Evolutionary conservation across 1,284 basidiomycete species (phyloP), one percentile per base, ranked within the genome.

Genomic region (Porogramme epimiltina): DNA sequence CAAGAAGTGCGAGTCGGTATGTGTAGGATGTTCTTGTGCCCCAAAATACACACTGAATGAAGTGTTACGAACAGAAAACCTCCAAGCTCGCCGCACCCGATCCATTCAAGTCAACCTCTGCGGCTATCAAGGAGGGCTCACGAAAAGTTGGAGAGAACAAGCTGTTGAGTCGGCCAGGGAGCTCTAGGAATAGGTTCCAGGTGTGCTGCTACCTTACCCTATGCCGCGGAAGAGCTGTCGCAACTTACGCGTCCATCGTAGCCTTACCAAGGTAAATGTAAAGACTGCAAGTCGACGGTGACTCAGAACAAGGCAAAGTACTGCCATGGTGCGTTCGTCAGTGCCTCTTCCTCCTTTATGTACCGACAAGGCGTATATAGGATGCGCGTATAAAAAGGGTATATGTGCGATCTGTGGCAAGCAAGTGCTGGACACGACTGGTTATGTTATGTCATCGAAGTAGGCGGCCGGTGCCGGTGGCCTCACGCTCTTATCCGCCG

Each of bases 261-360:
- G 87, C 89, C 89, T 33, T 92, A 93, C 70, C 83, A 87, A 70
- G 79, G 80, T 44, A 91, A 89, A 67, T 93, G 91, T 67, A 91
- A 86, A 68, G 88, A 89, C 62, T 93, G 90, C 66, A 91, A 90
- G 70, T 84, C 85, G 61, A 79, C 84, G 0, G 82, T 84, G 24
- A 89, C 89, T 10, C 89, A 92, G 77, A 91, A 91, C 62, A 82
- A 79, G 61, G 91, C 87, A 24, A 92, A 90, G 71, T 92, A 87
- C 69, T 93, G 90, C 63, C 91, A 93, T 76, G 85, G 90, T 90
- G 54, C 56, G 75, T 65, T 28, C 23, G 20, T 36, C 28, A 39
- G 24, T 37, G 40, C 22, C 42, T 42, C 31, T 48, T 44, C 23
- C 2, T 22, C 0, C n/a, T 44, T 47, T 39, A 49, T 52, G 22